Base-by-base conservation (phyloP, 2,329 filamentous ascomycete genomes). In the Stemphylium beticola region DNA sequence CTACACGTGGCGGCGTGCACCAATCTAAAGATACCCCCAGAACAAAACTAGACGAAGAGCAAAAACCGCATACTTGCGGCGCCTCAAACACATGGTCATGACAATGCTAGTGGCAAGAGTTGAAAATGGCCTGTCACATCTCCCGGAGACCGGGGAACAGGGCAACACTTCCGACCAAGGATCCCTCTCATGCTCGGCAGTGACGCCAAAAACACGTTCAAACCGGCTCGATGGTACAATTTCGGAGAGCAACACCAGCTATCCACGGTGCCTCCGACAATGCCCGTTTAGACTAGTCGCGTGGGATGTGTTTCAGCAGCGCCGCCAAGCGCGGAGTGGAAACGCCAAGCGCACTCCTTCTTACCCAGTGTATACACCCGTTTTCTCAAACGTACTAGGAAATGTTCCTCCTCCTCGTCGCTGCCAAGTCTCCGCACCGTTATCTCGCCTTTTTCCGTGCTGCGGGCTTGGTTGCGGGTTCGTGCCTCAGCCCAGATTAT, bases 311-410 rank as follows among this genome's bases (percentile, higher is more conserved):
- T 51, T 46, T 45, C 49, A 51, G 34, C 18, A 4, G n/a, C 26
- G 2, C 18, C 20, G 49, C 49, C 49, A 36, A 46, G 41, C 26
- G 41, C 49, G 40, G 40, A 46, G 49, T 20, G 41, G 41, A 51
- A 45, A 51, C 41, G 49, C 49, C 49, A 51, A 51, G 49, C 26
- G 22, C 20, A 15, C 26, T 44, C 14, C 18, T 31, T 11, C 8
- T 4, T 4, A 3, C 26, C 26, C 8, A 29, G 2, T 2, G 2
- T 29, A 10, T 29, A 29, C 26, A 29, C 7, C 9, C 26, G 7
- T 29, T 11, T 11, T 29, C 26, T 29, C n/a, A n/a, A 29, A 29
- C 26, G 9, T 22, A 29, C 26, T 29, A 10, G 4, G 5, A 29
- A 29, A 29, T 29, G 11, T 4, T 24, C 6, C 26, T 29, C 24